Evolutionary conservation across 441 rosid genomes (phyloP).

Genomic region (Mallotus repandus): DNA sequence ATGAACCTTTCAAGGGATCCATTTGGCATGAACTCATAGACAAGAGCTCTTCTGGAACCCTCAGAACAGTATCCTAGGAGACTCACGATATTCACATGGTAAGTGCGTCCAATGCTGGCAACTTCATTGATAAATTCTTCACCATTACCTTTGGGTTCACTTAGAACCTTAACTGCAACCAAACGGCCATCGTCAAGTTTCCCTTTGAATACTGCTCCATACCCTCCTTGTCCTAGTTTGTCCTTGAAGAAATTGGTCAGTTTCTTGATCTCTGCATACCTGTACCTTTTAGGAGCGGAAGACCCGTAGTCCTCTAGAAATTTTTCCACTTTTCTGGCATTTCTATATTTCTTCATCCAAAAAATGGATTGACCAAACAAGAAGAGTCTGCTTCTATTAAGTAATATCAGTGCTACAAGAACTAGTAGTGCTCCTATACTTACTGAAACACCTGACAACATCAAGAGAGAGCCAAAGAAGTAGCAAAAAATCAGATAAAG

Average conservation of each 20-base stretch:
- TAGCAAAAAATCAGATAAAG: neutral
- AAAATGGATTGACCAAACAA: neutral
- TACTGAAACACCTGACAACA: neutral
- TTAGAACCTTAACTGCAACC: neutral
- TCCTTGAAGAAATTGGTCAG: neutral
- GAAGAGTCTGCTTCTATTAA: neutral
- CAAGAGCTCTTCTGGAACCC: neutral
- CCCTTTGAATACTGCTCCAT: neutral
- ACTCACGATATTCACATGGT: neutral
- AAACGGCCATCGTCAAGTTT: neutral
- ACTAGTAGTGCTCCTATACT: neutral
- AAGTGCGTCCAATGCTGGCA: neutral
- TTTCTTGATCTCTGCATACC: neutral
- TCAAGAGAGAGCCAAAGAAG: neutral
- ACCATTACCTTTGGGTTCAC: neutral
- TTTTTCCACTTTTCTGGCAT: neutral
- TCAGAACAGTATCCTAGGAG: neutral
- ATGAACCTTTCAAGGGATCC: neutral
- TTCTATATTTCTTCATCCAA: neutral
- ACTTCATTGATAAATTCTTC: neutral
- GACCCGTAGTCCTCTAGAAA: neutral
- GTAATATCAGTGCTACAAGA: neutral
- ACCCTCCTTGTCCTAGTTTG: neutral
- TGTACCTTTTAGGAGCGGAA: neutral
- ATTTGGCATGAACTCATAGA: neutral